Base-by-base conservation (phyloP, 352 stramenopile genomes). In the Hyaloperonospora brassicae region DNA sequence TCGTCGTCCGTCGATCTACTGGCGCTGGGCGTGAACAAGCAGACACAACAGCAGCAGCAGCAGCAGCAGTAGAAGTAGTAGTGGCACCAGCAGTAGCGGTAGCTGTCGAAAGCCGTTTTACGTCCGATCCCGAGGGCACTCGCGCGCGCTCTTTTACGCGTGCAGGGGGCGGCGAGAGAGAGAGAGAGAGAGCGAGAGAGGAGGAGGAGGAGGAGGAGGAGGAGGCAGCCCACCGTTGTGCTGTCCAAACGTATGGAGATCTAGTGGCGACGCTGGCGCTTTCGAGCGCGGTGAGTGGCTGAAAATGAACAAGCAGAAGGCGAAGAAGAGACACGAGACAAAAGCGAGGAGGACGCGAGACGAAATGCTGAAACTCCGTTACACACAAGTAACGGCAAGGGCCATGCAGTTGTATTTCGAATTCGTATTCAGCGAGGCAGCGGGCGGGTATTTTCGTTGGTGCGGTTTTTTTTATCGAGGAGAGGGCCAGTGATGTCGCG, bases 61-160 rank as follows among this genome's bases (percentile, higher is more conserved):
- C 17, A 45, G 17, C 17, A 17, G 17, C 17, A 17, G 17, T 17
- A 17, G 17, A 17, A 17, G 17, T 17, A 17, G 17, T 17, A 17
- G 17, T 17, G 17, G 17, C 17, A 17, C 17, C 17, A 17, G 17
- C 17, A 17, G 17, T 17, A 17, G 17, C 17, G 17, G 17, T 17
- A 17, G 17, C 17, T 5, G 31, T 17, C 50, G 47, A 64, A 34
- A 34, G 43, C 27, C 47, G 51, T 59, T 62, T 46, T 41, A 14
- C 17, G 53, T 25, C 62, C 50, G 42, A 70, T 70, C 62, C 50
- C 50, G 59, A 30, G 62, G 67, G 64, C 60, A 56, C 50, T 13
- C 42, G 17, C 41, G 21, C 25, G 41, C 17, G 42, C 45, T 65
- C 27, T 34, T 34, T 17, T 34, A 8, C 27, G 27, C 27, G 27